Base-by-base conservation (phyloP, 305 asterid genomes). In the Solanum hybrid region DNA sequence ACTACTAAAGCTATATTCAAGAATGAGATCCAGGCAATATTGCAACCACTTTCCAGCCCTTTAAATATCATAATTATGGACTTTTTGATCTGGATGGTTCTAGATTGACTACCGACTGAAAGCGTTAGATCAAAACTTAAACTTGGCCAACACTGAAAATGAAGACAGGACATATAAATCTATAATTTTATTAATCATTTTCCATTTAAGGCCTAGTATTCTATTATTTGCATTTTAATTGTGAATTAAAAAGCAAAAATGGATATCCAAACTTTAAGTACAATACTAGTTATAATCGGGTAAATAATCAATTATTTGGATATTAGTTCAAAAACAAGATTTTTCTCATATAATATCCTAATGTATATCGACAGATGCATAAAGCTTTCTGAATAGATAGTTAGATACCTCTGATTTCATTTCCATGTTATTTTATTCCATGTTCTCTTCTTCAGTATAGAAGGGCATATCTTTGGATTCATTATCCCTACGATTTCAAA, bases 401-500 rank as follows among this genome's bases (percentile, higher is more conserved):
- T 91, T 91, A 1, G 92, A 91, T 40, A 88, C 86, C 77, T 90
- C 91, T 42, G 92, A 90, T 81, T 42, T 90, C 77, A 78, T 90
- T 76, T 91, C 93, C 38, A 87, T 72, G 92, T 78, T 78, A 10
- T 92, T 91, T 40, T 89, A 90, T 66, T 90, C 93, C 87, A 34
- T n/a, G 40, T 80, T 90, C 86, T 91, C 93, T 26, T 88, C 91
- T 76, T 71, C 91, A 29, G 13, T 72, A 32, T 34, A 56, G 81
- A 89, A 87, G 78, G 89, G 60, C 90, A 87, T 87, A 78, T 37
- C 81, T 87, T 78, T 92, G 91, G 88, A 76, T 71, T 91, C 92
- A 88, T 92, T 93, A 24, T 84, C 94, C 91, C 94, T 93, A 88
- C 14, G n/a, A 87, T 79, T 87, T 15, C 73, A 60, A 84, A 78